phyloP scores from a whole-genome alignment of 2,329 filamentous ascomycete genomes.

The Scedosporium dehoogii region DNA sequence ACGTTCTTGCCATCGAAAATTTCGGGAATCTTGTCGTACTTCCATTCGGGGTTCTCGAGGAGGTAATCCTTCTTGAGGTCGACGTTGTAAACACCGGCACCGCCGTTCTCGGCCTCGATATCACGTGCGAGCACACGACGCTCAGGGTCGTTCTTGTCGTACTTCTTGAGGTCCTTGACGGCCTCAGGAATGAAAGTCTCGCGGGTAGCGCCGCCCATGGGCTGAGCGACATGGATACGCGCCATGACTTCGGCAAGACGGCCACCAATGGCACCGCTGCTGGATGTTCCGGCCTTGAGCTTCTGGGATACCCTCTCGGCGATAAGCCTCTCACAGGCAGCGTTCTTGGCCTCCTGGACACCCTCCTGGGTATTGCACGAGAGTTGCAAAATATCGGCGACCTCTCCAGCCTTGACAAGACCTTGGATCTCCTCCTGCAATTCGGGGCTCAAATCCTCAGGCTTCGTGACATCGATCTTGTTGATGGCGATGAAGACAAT shows the following conservation, averaged over 20 bases:
- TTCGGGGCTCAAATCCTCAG: slow-evolving; percentile 75
- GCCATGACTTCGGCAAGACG: slow-evolving; percentile 84
- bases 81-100: slow-evolving; percentile 91
- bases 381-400: slow-evolving; percentile 75
- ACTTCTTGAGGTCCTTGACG: slow-evolving; percentile 72
- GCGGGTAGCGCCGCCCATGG: slow-evolving; percentile 67
- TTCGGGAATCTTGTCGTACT: slow-evolving; percentile 91
- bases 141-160: slow-evolving; percentile 82
- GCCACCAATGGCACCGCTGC: slow-evolving; percentile 64
- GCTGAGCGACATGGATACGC: slow-evolving; percentile 94
- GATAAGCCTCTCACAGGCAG: slow-evolving; percentile 84
- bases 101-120: slow-evolving; percentile 83
- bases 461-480: slow-evolving; percentile 89
- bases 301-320: slow-evolving; percentile 93
- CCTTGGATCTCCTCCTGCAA: slow-evolving; percentile 68
- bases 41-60: slow-evolving; percentile 85
- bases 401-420: slow-evolving; percentile 76
- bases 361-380: slow-evolving; percentile 94
- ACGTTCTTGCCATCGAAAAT: slow-evolving; percentile 94
- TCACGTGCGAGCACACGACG: slow-evolving; percentile 73
- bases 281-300: slow-evolving; percentile 79
- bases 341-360: slow-evolving; percentile 90
- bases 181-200: slow-evolving; percentile 86
- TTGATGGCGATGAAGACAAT: slow-evolving; percentile 94
- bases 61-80: slow-evolving; percentile 84